Percentiles rank a stretch among this genome's conserved stretches.
Conservation (phyloP, 371 early-diverging fungal species). For the Polyrhizophydium stewartii region DNA sequence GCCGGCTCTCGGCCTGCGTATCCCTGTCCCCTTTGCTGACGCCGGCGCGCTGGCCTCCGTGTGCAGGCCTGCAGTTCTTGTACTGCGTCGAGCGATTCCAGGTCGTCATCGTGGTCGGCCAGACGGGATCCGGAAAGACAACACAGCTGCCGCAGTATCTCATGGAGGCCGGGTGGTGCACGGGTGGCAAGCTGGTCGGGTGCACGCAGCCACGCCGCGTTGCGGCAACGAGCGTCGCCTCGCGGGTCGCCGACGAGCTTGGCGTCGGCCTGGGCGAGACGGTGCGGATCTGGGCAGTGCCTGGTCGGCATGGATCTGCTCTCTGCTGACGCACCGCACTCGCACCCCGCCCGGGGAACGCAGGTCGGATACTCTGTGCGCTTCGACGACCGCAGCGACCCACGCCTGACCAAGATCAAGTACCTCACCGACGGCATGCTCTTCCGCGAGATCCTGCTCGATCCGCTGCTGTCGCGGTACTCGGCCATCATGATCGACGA, state of each 20-base stretch:
- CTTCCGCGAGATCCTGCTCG: constrained; percentile 88
- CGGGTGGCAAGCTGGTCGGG: constrained; percentile 78
- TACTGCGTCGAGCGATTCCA: constrained; percentile 79
- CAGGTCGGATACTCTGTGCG: constrained; percentile 96
- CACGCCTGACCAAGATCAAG: constrained; percentile 77
- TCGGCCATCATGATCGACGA: constrained; percentile 97
- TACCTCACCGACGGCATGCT: constrained; percentile 99
- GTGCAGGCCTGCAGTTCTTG: constrained; percentile 60
- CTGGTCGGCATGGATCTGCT: background rate
- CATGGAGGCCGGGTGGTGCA: constrained; percentile 82
- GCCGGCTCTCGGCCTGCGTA: background rate
- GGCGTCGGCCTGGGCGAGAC: constrained; percentile 66
- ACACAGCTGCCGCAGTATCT: constrained; percentile 94
- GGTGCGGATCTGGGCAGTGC: background rate
- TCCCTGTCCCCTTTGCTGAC: background rate
- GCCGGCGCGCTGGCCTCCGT: background rate
- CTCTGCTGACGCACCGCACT: background rate
- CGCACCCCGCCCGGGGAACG: background rate
- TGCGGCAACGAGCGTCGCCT: constrained; percentile 96
- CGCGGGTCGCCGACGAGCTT: constrained; percentile 93
- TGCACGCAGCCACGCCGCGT: constrained; percentile 94
- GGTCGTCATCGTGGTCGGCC: constrained; percentile 92
- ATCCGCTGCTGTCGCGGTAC: constrained; percentile 86
- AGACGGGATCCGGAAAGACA: constrained; percentile 87
- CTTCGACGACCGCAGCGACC: constrained; percentile 88